Base-by-base conservation (phyloP, 257 asterid genomes). In the Solanum rostratum region DNA sequence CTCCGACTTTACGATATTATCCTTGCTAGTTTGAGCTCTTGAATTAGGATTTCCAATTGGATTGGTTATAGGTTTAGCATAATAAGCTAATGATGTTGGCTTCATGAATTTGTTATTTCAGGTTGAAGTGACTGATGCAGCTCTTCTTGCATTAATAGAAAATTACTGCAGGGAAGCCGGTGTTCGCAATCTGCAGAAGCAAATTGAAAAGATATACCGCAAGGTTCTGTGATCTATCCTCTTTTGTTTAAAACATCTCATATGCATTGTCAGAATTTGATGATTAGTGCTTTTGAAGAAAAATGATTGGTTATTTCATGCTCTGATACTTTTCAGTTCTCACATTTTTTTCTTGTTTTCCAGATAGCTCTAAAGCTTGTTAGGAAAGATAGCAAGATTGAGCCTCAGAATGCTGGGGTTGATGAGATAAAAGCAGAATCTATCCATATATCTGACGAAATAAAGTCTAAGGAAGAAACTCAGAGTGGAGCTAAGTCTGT, bases 81-180 rank as follows among this genome's bases (percentile, higher is more conserved):
- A 80, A 39, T 33, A 33, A 49, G 9, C 50, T 66, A 55, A 27
- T 82, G 46, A 12, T 63, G 13, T 54, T 11, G 22, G 29, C 19
- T 29, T 41, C 84, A 87, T 69, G 66, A 33, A 74, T 79, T 84
- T 54, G 83, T 73, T 84, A 6, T 82, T 88, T 65, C 93, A 97
- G 99, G 99, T 97, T 83, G 98, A 95, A 90, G 93, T 97, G 88
- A 93, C 98, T 62, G 93, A 94, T 91, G 85, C 95, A 63, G 98
- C 99, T 81, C 97, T 95, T 85, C 98, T 97, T 79, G 93, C 93
- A 78, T 87, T 97, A 88, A 94, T 95, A 59, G 99, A 97, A 89
- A 95, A 91, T 91, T 97, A 97, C 87, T 97, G 98, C 92, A 88
- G 99, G 90, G 99, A 97, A 92, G 97, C 98, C 4, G 99, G 99